Base-by-base conservation (phyloP, 202 grass and related monocot species). In the Hordeum pubiflorum region DNA sequence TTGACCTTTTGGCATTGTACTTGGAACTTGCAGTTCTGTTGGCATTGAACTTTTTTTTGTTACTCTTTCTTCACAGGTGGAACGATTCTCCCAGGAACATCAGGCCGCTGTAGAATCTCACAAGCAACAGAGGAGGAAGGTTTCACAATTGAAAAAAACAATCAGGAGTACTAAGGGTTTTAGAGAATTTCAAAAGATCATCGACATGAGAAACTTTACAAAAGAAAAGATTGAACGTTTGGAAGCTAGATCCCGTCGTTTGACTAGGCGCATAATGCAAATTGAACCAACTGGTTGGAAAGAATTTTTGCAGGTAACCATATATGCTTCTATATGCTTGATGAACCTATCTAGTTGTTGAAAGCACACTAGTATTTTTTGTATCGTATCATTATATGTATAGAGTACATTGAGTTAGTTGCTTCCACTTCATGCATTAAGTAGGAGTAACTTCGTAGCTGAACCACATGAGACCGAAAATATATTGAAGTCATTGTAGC, bases 201-300 rank as follows among this genome's bases (percentile, higher is more conserved):
- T 98, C 11, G 92, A 98, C 88, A 89, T 72, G 31, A 91, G 90
- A 94, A 94, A 94, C 44, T 89, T 91, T 68, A 93, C 82, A 57
- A 93, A 93, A 84, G 92, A 98, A 63, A 94, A 94, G 75, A 94
- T 98, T 61, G 86, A 91, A 78, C 88, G 90, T 44, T 88, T 94
- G 76, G 79, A 94, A 50, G 84, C 95, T 87, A 93, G 95, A 86
- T 87, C 88, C 6, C 76, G 73, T 69, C 87, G 92, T 58, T 86
- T 98, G 74, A 83, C 79, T 75, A 76, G 82, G 55, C 88, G 95
- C 65, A 88, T 98, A 84, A 79, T 69, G 70, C 95, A 98, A 89
- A 98, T 98, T 86, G 95, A 98, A 81, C 95, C 95, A 60, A 94
- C 95, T 4, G 95, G 95, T 76, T 98, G 95, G 95, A 98, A 93